Evolutionary conservation across 345 rosid genomes (phyloP).

Genomic region (Ailanthus altissimus): DNA sequence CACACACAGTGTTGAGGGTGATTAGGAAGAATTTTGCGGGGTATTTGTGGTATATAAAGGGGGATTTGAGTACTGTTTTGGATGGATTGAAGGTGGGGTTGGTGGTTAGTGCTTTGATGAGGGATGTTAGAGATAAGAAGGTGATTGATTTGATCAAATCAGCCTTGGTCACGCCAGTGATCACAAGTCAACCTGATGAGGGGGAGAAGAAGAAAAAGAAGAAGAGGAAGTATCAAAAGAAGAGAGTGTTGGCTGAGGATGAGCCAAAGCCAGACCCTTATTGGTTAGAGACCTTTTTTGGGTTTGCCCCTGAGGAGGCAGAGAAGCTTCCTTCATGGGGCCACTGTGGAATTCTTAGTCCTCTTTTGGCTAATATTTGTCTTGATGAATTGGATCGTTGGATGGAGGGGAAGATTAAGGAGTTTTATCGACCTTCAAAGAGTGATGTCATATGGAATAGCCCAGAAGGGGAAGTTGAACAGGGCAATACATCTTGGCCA

Average conservation of each 20-base stretch:
- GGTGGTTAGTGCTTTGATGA: constrained; percentile 81
- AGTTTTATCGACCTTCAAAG: constrained; percentile 85
- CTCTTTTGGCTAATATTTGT: constrained; percentile 85
- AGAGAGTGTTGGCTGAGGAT: constrained; percentile 90
- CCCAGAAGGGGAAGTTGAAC: constrained; percentile 92
- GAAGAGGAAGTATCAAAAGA: constrained; percentile 92
- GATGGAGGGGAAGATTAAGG: constrained; percentile 88
- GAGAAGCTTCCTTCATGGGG: constrained; percentile 91
- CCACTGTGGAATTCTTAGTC: constrained; percentile 89
- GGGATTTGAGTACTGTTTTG: constrained; percentile 87
- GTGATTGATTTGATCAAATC: constrained; percentile 81
- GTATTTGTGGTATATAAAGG: constrained; percentile 86
- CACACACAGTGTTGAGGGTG: constrained; percentile 85
- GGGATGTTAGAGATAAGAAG: constrained; percentile 96
- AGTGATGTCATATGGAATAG: constrained; percentile 92
- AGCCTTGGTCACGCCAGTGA: constrained; percentile 81
- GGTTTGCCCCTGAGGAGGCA: constrained; percentile 98
- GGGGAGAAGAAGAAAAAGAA: constrained; percentile 68
- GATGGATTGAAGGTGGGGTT: constrained; percentile 92
- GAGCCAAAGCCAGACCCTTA: constrained; percentile 99
- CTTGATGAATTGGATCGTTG: constrained; percentile 88
- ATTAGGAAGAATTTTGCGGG: constrained; percentile 89
- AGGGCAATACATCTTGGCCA: constrained; percentile 97
- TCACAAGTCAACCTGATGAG: constrained; percentile 53
- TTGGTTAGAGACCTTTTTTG: constrained; percentile 93